These are phyloP conservation scores for Myxozyma mucilagina DNA, from an alignment of 805 yeast genomes.

Conservation along the genomic window DNA sequence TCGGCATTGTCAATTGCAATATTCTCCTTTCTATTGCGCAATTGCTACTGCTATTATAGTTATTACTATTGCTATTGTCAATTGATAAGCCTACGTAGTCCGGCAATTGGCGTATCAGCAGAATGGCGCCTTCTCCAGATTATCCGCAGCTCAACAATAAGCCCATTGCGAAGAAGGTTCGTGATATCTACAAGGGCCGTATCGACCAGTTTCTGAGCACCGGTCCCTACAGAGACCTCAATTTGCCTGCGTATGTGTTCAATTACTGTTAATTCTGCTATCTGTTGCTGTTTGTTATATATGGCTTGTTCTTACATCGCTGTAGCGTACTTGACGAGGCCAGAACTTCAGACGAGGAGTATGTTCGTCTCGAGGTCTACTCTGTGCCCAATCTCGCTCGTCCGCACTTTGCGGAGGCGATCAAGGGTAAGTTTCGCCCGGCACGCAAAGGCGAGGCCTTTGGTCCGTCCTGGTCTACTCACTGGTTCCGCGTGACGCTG, in stretches of 20 bases:
- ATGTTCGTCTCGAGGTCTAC: slow-evolving; percentile 63
- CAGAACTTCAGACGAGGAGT: slow-evolving; percentile 52
- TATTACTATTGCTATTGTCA: no score
- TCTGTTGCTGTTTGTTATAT: not conserved
- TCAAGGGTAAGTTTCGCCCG: slow-evolving; percentile 46
- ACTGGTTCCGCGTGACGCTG: slow-evolving; percentile 78
- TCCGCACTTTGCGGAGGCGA: slow-evolving; percentile 63
- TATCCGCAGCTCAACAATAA: slow-evolving; percentile 46
- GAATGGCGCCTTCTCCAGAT: slow-evolving; percentile 13
- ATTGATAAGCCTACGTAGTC: no score
- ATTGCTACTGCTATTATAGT: not conserved
- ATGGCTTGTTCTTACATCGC: no score
- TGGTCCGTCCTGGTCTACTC: slow-evolving; percentile 97
- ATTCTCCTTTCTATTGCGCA: not conserved
- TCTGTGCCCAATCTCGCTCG: slow-evolving; percentile 69
- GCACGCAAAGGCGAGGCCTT: slow-evolving; percentile 64
- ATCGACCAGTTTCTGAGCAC: slow-evolving; percentile 69
- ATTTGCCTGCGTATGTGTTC: slow-evolving; percentile 60
- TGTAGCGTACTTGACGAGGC: slow-evolving; percentile 60
- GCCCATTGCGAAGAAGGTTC: slow-evolving; percentile 77
- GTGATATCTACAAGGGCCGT: slow-evolving; percentile 68
- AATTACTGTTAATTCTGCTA: not conserved
- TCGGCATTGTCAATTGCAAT: not conserved
- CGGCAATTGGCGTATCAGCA: no score
- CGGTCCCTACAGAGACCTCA: slow-evolving; percentile 73